phyloP scores from a whole-genome alignment of 305 asterid genomes.

The Fraxinus latifolia region DNA sequence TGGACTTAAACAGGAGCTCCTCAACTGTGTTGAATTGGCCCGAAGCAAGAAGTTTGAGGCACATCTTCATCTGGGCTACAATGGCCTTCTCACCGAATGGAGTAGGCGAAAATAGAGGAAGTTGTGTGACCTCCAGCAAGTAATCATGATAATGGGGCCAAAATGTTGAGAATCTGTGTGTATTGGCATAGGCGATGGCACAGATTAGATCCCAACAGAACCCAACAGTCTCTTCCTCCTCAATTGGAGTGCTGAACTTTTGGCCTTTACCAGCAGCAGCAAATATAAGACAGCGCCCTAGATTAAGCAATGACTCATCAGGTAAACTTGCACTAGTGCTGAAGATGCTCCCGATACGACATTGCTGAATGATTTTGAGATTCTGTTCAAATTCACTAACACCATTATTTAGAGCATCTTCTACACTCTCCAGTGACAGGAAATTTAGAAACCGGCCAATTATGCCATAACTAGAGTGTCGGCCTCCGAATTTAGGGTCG shows the following conservation, averaged over 20 bases:
- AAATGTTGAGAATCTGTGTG: conserved; percentile 56
- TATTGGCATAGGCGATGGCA: conserved; percentile 48
- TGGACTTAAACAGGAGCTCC: conserved; percentile 75
- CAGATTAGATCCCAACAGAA: conserved; percentile 86
- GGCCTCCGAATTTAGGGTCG: conserved; percentile 36
- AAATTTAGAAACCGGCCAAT: conserved; percentile 57
- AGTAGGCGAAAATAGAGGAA: conserved; percentile 72
- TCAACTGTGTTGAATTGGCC: conserved; percentile 47
- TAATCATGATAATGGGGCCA: conserved; percentile 86
- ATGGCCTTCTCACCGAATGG: conserved; percentile 82
- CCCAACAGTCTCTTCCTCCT: conserved; percentile 80
- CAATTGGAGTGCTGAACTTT: conserved; percentile 77
- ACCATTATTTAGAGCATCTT: conserved; percentile 77
- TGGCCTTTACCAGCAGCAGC: conserved; percentile 89
- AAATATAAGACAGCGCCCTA: conserved; percentile 78
- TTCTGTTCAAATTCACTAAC: conserved; percentile 79
- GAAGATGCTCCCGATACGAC: conserved; percentile 79
- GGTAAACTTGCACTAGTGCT: conserved; percentile 66
- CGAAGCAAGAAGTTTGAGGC: conserved; percentile 61
- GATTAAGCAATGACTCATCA: conserved; percentile 57
- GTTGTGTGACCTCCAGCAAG: conserved; percentile 65
- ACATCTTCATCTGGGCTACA: conserved; percentile 54
- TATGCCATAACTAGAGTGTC: conserved; percentile 42
- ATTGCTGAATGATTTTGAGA: conserved; percentile 69
- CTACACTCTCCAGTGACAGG: conserved; percentile 78